Conservation (phyloP, 2,329 filamentous ascomycete species). For the Geosmithia putterillii region DNA sequence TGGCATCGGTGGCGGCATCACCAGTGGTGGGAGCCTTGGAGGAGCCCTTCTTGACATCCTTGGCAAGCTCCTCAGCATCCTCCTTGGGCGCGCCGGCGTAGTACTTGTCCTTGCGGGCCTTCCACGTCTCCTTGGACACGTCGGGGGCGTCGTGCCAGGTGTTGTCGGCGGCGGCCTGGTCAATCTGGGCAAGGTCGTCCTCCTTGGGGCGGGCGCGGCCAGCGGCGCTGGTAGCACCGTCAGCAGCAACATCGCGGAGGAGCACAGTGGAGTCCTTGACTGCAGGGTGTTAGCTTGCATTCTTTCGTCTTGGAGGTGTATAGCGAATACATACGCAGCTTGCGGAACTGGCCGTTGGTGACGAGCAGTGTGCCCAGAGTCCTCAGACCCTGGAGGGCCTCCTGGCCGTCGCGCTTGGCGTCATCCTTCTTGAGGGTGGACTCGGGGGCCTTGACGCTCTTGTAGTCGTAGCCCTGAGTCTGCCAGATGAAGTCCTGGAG, state of each 20-base stretch:
- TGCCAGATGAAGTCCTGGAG: conserved; percentile 97
- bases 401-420: conserved; percentile 70
- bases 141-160: conserved; percentile 85
- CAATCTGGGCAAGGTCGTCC: conserved; percentile 65
- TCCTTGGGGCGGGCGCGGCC: conserved; percentile 63
- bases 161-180: conserved; percentile 78
- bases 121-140: conserved; percentile 56
- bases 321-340: conserved; percentile 61
- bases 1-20: conserved; percentile 17
- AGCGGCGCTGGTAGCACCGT: conserved; percentile 73
- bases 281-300: conserved; percentile 12
- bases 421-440: conserved; percentile 63
- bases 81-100: conserved; percentile 42
- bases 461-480: conserved; percentile 61
- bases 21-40: conserved; percentile 34
- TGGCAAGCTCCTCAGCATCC: conserved; percentile 48
- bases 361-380: conserved; percentile 82
- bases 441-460: conserved; percentile 46
- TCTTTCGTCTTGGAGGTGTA: not conserved
- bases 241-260: conserved; percentile 80
- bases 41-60: conserved; percentile 30
- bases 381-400: conserved; percentile 73
- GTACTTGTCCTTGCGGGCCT: conserved; percentile 51
- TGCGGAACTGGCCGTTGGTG: conserved; percentile 93
- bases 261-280: conserved; percentile 72